Evolutionary conservation across 768 basidiomycete species (phyloP).

Genomic region (Candolleomyces eurysporus): DNA sequence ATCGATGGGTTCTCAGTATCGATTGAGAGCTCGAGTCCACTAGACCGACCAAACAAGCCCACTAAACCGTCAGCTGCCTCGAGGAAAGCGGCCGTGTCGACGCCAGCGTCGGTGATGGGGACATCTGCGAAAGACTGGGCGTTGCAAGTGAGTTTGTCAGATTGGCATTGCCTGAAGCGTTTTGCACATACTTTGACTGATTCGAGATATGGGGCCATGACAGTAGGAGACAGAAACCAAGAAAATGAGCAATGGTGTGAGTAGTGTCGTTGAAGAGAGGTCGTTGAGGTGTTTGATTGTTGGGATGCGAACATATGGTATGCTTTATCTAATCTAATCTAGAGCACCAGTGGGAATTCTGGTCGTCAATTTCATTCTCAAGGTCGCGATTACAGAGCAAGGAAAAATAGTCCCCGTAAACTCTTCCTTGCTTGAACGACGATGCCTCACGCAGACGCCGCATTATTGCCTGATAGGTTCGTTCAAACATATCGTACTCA

Average conservation of each 20-base stretch:
- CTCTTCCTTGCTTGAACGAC: slow-evolving; percentile 12
- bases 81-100: slow-evolving; percentile 86
- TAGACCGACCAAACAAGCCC: slow-evolving; percentile 77
- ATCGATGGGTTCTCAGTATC: not conserved
- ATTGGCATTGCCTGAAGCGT: too few relatives aligned
- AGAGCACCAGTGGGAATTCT: not conserved
- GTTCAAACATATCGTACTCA: slow-evolving; percentile 2
- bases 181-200: slow-evolving; percentile 54
- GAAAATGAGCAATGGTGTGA: not conserved
- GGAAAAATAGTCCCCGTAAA: slow-evolving; percentile 4
- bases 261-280: not conserved
- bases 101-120: slow-evolving; percentile 77
- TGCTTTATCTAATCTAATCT: slow-evolving; percentile 28
- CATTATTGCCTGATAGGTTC: slow-evolving; percentile 60
- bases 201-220: slow-evolving; percentile 76
- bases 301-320: not conserved
- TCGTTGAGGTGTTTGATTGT: too few relatives aligned
- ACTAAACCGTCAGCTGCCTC: slow-evolving; percentile 88
- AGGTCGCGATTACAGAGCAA: not conserved
- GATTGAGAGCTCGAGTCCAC: not conserved
- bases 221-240: not conserved
- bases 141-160: not conserved
- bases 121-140: slow-evolving; percentile 92
- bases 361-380: not conserved
- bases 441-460: slow-evolving; percentile 86